Base-by-base conservation (phyloP, 179 eudicot genomes). In the Gypsophila paniculata region DNA sequence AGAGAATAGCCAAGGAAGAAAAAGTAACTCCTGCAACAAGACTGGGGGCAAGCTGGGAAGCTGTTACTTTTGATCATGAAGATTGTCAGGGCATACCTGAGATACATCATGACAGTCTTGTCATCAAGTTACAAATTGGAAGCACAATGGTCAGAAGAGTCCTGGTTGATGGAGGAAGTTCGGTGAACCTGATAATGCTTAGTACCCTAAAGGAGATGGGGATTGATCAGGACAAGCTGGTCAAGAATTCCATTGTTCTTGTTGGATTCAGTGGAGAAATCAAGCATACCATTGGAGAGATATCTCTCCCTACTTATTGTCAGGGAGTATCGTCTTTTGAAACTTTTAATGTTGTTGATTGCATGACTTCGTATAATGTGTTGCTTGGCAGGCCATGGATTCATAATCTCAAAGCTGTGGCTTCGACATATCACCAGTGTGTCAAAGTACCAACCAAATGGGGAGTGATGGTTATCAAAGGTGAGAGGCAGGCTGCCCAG, bases 61-160 rank as follows among this genome's bases (percentile, higher is more conserved):
- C 8, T 0, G 21, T 19, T 6, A 10, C 22, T 11, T 48, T 66
- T 51, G 36, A 46, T 21, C 55, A 54, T 0, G 7, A 15, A 3
- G 59, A 54, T 4, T 1, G 6, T 0, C 25, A n/a, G 6, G 0
- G 0, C 4, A 0, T 10, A 0, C 32, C n/a, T 3, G 29, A 17
- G 13, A 52, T 39, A n/a, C 77, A 66, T 13, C 65, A 74, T 54
- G 77, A 66, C 36, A 49, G 42, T 9, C 26, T 74, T 5, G 71
- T 74, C 0, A 66, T 54, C 59, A 54, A 0, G 8, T 0, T 54
- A 19, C 59, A n/a, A n/a, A 19, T 54, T 0, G 22, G 53, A 0
- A 11, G 17, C 13, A 4, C 11, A 9, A 23, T 22, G 39, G 39
- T 38, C 0, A 32, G 8, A 9, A 54, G 49, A n/a, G 17, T 65